Conservation (phyloP, 2,329 filamentous ascomycete species). For the Colletotrichum kahawae region DNA sequence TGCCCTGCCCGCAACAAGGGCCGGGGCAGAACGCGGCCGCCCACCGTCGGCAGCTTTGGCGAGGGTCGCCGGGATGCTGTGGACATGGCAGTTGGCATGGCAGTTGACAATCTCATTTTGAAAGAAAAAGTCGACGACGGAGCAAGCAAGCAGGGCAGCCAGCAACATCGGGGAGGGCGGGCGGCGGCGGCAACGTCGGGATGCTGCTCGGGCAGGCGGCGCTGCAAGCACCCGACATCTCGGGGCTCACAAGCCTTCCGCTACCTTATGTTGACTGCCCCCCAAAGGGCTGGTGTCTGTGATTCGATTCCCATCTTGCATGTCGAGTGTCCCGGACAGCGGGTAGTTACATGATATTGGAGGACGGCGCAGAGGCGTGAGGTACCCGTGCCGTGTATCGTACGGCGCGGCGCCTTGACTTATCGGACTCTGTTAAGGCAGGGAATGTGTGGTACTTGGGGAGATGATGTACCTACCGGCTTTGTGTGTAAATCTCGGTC, state of each 20-base stretch:
- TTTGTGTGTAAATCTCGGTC: not conserved
- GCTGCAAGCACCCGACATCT: conserved; percentile 3
- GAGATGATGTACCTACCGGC: not conserved
- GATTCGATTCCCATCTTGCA: not conserved
- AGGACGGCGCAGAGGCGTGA: not conserved
- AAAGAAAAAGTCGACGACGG: not conserved
- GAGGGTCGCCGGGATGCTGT: not conserved
- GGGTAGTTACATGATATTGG: not conserved
- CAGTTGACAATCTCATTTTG: not conserved
- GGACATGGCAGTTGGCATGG: not conserved
- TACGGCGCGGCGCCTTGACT: not conserved
- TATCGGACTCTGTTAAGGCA: not conserved
- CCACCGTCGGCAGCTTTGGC: not conserved
- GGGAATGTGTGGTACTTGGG: not conserved
- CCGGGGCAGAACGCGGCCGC: not conserved
- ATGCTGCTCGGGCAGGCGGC: conserved; percentile 5
- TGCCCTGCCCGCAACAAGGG: not conserved
- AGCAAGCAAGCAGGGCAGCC: not conserved
- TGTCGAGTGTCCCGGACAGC: not conserved
- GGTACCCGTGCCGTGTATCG: not conserved
- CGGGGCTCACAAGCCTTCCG: not conserved
- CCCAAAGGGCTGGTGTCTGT: not conserved
- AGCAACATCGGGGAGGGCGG: not conserved
- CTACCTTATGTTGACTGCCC: not conserved
- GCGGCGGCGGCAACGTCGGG: not conserved